Evolutionary conservation across 2,329 filamentous ascomycete genomes (phyloP), one percentile per base, ranked within the genome.

Genomic region (Penicillium paneum): DNA sequence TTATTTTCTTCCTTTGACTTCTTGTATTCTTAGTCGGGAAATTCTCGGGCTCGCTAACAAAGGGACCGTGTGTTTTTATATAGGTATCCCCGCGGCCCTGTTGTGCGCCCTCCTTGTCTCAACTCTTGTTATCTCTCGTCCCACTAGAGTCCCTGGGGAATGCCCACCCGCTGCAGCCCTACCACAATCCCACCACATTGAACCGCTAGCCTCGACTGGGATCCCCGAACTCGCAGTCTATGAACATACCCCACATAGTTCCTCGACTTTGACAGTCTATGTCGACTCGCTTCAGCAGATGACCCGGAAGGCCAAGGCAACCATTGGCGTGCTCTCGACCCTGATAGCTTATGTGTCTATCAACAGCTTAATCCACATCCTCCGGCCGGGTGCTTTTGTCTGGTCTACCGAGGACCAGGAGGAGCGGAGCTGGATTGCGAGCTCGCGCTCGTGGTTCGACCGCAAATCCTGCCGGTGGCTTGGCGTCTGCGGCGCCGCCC

Each of bases 391-490:
- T n/a, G 79, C 78, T n/a, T 83, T 82, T 54, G 78, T 81, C 55
- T 77, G 74, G 74, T 79, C 79, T 34, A 83, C 83, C 47, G 85
- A 87, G 71, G 79, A 81, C 46, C 75, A 78, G 49, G 83, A 86
- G 61, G 86, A 90, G 68, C 75, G 76, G 54, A 76, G 73, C 61
- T 93, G 89, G 89, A 83, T 92, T 44, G 78, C 83, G 42, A 87
- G 82, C 17, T 90, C 88, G 13, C 84, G 84, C 35, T 86, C 86
- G 65, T 92, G 87, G 82, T 71, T 87, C 56, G 89, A 92, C 71
- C 81, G 88, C 31, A 90, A 90, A 67, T 78, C 84, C 8, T 96
- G 91, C 70, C 83, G 84, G 42, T 95, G 88, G 87, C 75, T 96
- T 39, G 82, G 88, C 32, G 71, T 95, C 28, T 96, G 91, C 68